Base-by-base conservation (phyloP, 495 filamentous ascomycete genomes). In the Cercophora sp. region DNA sequence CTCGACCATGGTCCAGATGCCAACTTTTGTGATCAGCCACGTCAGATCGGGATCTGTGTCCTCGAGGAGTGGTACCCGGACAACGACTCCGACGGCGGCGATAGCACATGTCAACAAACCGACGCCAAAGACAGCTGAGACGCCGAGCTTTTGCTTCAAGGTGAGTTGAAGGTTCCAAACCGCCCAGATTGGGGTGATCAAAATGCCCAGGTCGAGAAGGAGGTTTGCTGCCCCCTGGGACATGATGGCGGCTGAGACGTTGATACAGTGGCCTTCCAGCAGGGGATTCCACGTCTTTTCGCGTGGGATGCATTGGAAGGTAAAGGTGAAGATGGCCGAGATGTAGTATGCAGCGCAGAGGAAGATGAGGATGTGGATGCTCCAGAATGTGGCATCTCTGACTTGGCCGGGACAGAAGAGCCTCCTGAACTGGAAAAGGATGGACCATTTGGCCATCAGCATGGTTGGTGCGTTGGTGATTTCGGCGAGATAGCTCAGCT, bases 1-100 rank as follows among this genome's bases (percentile, higher is more conserved):
- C 40, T 67, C 64, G 27, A 69, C 67, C 37, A 69, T 74, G 49
- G 73, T 64, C 54, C 59, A 64, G 19, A 66, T 55, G 16, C 64
- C 61, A n/a, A 66, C 64, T 45, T 62, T 64, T 9, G 61, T 43
- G 29, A 64, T 58, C 8, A 58, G 49, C 56, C 57, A 62, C 1
- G 64, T 64, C 16, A 64, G 31, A n/a, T 43, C 40, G 13, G 40
- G 40, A 32, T 66, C 60, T n/a, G 49, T 45, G 19, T 63, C 60
- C 13, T 50, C 40, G 29, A 66, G 48, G 5, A 66, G 51, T 1
- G 61, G 61, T 1, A 66, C 41, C 3, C 63, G 63, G 16, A 62
- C 35, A n/a, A 34, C 56, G 4, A 66, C 63, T 6, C 63, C 63
- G 5, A 64, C 36, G 16, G 46, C 57, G 4, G 64, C 64, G 18